Percentiles rank a stretch among this genome's conserved stretches.
Evolutionary conservation across 805 yeast genomes (phyloP).

Genomic region (Hanseniaspora mollemarum): DNA sequence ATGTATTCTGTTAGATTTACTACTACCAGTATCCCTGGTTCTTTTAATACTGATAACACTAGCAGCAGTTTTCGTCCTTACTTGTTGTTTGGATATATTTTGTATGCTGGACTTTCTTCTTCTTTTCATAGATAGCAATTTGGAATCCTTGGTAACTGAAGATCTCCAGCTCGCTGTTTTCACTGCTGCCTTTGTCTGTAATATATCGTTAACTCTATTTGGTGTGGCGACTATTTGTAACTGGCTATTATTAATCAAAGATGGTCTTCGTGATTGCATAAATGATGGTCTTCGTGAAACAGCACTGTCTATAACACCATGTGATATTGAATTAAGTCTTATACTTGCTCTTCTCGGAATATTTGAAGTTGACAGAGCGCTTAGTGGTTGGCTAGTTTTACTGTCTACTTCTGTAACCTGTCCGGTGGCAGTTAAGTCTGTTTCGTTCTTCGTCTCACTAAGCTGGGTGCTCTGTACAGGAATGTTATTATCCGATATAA

Average conservation of each 20-base stretch:
- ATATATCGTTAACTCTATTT: slow-evolving; percentile 8
- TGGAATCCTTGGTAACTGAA: slow-evolving; percentile 24
- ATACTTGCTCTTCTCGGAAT: slow-evolving; percentile 15
- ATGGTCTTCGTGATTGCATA: slow-evolving; percentile 13
- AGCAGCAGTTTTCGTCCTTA: background rate
- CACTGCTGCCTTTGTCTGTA: slow-evolving; percentile 15
- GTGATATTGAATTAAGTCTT: slow-evolving; percentile 18
- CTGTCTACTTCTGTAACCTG: background rate
- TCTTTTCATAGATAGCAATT: slow-evolving; percentile 26
- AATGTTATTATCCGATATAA: slow-evolving; percentile 7
- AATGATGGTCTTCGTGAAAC: slow-evolving; percentile 14
- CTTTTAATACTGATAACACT: background rate
- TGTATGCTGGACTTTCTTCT: slow-evolving; percentile 18
- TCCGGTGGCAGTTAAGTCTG: background rate
- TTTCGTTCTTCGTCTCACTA: too few species aligned
- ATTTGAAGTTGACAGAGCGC: slow-evolving; percentile 13
- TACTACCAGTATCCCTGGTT: background rate
- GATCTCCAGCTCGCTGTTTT: slow-evolving; percentile 21
- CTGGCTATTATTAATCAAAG: background rate
- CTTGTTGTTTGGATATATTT: background rate
- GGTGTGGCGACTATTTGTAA: slow-evolving; percentile 8
- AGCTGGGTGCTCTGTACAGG: slow-evolving; percentile 14
- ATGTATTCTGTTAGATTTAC: slow-evolving; percentile 9
- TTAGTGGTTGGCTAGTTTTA: slow-evolving; percentile 12
- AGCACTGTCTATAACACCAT: slow-evolving; percentile 12